Percentiles rank a stretch among this genome's conserved stretches.
Evolutionary conservation across 495 filamentous ascomycete species (phyloP).

Genomic region (Trichoderma asperelloides): DNA sequence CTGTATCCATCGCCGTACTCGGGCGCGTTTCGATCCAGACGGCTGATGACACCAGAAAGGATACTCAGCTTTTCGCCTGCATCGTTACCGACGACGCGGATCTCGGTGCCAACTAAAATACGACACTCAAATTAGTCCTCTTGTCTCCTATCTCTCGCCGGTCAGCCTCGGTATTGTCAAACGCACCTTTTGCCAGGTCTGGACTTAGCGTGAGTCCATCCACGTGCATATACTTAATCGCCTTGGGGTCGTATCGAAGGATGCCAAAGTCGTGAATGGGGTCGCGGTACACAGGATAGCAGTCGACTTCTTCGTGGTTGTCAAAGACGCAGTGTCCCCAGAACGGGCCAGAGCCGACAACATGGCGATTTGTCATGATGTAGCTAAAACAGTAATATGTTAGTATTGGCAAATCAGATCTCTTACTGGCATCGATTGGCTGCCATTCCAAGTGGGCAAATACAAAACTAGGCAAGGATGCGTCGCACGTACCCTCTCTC

Average conservation of each 20-base stretch:
- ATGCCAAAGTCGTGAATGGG: slow-evolving; percentile 98
- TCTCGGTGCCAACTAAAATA: slow-evolving; percentile 68
- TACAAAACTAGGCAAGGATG: slow-evolving; percentile 15
- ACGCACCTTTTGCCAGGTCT: slow-evolving; percentile 59
- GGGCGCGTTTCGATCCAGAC: slow-evolving; percentile 90
- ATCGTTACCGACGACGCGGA: slow-evolving; percentile 96
- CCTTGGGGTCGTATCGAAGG: slow-evolving; percentile 86
- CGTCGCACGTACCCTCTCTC: slow-evolving; percentile 61
- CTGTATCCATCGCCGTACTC: slow-evolving; percentile 98
- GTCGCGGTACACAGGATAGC: slow-evolving; percentile 95
- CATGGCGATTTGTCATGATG: slow-evolving; percentile 85
- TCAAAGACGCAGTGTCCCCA: slow-evolving; percentile 98
- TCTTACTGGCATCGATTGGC: background rate
- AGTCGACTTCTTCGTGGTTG: slow-evolving; percentile 95
- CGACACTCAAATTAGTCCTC: slow-evolving; percentile 10
- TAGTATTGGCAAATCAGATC: slow-evolving; percentile 17
- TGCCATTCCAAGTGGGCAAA: slow-evolving; percentile 13
- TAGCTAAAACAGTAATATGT: slow-evolving; percentile 30
- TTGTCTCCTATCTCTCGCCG: background rate
- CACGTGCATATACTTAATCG: slow-evolving; percentile 93
- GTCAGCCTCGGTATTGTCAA: background rate
- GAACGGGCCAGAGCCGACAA: slow-evolving; percentile 93
- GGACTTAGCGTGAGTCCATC: slow-evolving; percentile 71
- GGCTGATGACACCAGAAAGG: slow-evolving; percentile 91
- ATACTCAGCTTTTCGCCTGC: slow-evolving; percentile 98